Conservation (phyloP, 139 green algal genomes). For the Chlamydomonas sphaeroides region DNA sequence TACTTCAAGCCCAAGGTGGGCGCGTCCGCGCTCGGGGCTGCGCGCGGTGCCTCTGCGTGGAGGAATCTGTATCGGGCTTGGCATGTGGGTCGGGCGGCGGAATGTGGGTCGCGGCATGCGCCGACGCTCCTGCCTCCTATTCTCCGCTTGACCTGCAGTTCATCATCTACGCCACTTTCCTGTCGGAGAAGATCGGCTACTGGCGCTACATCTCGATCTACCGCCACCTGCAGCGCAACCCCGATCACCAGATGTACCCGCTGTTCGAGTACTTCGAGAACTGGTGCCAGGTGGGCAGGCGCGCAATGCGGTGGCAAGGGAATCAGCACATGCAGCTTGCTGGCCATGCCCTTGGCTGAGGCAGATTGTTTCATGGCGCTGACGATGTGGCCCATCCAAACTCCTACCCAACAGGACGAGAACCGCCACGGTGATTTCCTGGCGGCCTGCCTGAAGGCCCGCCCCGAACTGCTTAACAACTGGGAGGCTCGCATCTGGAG, state of each 20-base stretch:
- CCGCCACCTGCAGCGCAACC: constrained; percentile 78
- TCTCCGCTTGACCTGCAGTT: no score
- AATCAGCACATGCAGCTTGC: no score
- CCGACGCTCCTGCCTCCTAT: no score
- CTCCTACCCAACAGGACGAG: constrained; percentile 12
- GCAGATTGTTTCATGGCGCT: no score
- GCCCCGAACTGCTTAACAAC: constrained; percentile 84
- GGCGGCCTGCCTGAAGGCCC: constrained; percentile 90
- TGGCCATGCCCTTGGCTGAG: no score
- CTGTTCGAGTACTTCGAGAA: constrained; percentile 99
- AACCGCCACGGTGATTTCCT: constrained; percentile 92
- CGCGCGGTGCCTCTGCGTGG: no score
- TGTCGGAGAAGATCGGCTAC: constrained; percentile 98
- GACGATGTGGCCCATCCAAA: background rate
- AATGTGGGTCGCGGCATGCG: no score
- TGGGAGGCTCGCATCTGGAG: constrained; percentile 84
- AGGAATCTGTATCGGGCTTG: no score
- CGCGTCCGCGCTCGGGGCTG: no score
- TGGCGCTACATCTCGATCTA: constrained; percentile 83
- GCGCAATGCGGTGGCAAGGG: no score
- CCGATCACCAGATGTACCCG: constrained; percentile 96
- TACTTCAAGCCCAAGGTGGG: constrained; percentile 98
- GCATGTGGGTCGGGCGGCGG: no score
- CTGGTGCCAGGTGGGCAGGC: constrained; percentile 96
- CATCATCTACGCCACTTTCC: constrained; percentile 99